Base-by-base conservation (phyloP, 768 basidiomycete species). In the Macrolepiota dolichaula region DNA sequence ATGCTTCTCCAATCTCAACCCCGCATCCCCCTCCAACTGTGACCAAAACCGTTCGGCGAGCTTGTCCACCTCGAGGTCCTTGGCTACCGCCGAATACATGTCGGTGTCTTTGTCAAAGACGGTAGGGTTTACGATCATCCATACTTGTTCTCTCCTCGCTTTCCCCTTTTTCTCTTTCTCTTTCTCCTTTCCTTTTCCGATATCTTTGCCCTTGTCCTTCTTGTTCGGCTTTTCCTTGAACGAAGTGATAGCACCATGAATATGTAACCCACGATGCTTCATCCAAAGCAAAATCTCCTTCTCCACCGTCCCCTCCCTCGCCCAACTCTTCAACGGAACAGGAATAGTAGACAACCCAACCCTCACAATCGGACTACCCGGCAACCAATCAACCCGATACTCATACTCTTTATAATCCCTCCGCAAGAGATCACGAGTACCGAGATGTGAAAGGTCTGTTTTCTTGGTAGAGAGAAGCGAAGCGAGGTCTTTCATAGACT, bases 361-460 rank as follows among this genome's bases (percentile, higher is more conserved):
- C 59, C 81, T 82, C 42, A 92, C 76, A 7, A 74, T 68, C 29
- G 72, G 67, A 7, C 67, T 61, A 17, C 69, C 71, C 0, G 71
- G 62, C 3, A 74, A 70, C 75, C 79, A 81, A 1, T 77, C 69
- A 2, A 87, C 80, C 0, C 76, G 72, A 61, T 85, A 72, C 1
- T 72, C 70, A 68, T 94, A 96, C 65, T 96, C 87, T 71, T 99
- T 98, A 79, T 95, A 99, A 74, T 99, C 97, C n/a, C 97, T 78
- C 12, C 94, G 81, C 4, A 99, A 81, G 19, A 98, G 83, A 68
- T 98, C 94, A 59, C 83, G 79, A 0, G 85, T 84, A 7, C 75
- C 76, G 17, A 98, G 79, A 63, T 85, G 81, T 1, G 84, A 82
- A 9, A 98, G 77, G 61, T 88, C 83, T 3, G 67, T 66, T 70